Base-by-base conservation (phyloP, 2,329 filamentous ascomycete species). In the Passalora sequoiae region DNA sequence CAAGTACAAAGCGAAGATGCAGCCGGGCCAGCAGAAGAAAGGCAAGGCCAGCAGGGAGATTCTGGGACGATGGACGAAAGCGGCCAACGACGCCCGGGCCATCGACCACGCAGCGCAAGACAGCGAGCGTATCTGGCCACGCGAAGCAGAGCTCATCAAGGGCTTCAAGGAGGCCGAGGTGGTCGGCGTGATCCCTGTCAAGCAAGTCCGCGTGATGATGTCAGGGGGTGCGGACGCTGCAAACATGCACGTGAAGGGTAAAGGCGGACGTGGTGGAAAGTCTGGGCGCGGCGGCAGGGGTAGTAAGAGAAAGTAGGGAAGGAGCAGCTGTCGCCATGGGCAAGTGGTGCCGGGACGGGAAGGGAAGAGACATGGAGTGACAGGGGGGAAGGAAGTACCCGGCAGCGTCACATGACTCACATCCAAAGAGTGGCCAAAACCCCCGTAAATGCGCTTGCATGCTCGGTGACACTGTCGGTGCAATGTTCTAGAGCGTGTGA, bases 1-100 rank as follows among this genome's bases (percentile, higher is more conserved):
- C 68, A 96, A 96, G 68, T 97, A 96, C 72, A 94, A 94, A 66
- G 86, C 83, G 41, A 98, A 98, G 71, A 66, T 98, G 57, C 92
- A 97, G 67, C 92, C 92, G 0, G 92, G 92, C 0, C 69, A 81
- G 0, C 76, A 83, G 51, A 98, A 97, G 74, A 95, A 95, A 69
- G 91, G 92, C 7, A 97, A 96, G 64, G 89, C 89, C 0, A 81
- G 95, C 36, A 87, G 86, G 63, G 91, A 97, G 66, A 83, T 97
- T 22, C 67, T 97, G n/a, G 80, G 83, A 37, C 77, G 78, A 47
- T 96, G 91, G 89, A 76, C 83, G 52, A 66, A 73, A 15, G 87
- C 81, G 38, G 77, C 80, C 5, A 72, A 70, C 40, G 72, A 72
- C 38, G 50, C 60, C 6, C 68, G 65, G 48, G 66, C 64, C 17